Evolutionary conservation across 1,139 yeast genomes (phyloP), one percentile per base, ranked within the genome.

Genomic region (Suhomyces chickasaworum): DNA sequence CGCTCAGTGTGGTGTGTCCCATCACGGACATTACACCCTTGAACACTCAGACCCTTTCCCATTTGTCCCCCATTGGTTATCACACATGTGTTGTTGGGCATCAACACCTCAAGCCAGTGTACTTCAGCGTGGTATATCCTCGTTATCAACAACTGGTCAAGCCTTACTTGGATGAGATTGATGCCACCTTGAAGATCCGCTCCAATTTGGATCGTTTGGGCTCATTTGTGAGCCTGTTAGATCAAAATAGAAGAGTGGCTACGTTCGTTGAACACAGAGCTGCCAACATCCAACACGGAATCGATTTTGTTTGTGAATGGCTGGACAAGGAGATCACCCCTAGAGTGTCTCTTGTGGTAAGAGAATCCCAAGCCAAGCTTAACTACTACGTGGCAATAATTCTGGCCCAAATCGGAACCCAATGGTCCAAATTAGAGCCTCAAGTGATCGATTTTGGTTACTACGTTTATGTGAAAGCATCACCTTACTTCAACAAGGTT

Each of bases 1-100:
- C 48, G 13, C 31, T 52, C 18, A 27, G 48, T 4, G 25, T 34
- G 13, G 49, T 45, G 17, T 53, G 57, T 42, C 57, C 57, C 22
- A 18, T 50, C 25, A 38, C 17, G 9, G 41, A 41, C 31, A 35
- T 44, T 3, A 15, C 29, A 13, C 46, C 46, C 8, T 39, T 43
- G 17, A 35, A 40, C 22, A 9, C 21, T 10, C 42, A 21, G n/a
- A 27, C 32, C 8, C 37, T 48, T 15, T 33, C 35, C 27, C 40
- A 41, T 17, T 32, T 34, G 5, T 45, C 45, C 15, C 53, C 53
- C 12, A 39, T 50, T 9, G 37, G 45, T 3, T 46, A 46, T 41
- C 52, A 48, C 42, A 48, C 49, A 10, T 50, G 53, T 41, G 42
- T 34, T 9, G 20, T 39, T 23, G 41, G 48, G 32, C 47, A 48